Evolutionary conservation across 106 monocot genomes (phyloP).

Genomic region (Dioscorea dumetorum): DNA sequence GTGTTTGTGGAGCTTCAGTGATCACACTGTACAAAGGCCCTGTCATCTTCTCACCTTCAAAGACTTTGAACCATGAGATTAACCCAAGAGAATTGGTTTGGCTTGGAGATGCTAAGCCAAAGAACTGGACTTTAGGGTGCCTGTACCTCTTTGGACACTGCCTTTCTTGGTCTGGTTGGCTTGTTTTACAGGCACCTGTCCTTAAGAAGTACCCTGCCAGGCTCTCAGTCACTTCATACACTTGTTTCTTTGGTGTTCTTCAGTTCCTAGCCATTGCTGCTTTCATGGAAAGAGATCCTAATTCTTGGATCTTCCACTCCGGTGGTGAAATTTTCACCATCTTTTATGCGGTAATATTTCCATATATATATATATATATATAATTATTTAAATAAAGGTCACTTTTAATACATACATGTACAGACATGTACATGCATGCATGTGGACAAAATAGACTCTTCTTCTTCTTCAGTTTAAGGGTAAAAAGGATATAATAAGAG

Average conservation of each 20-base stretch:
- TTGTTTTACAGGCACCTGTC: constrained; percentile 86
- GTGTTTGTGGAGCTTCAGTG: constrained; percentile 77
- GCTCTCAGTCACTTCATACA: constrained; percentile 90
- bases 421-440: too few species aligned
- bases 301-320: constrained; percentile 72
- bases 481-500: too few species aligned
- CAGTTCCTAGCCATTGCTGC: constrained; percentile 86
- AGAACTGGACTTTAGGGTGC: constrained; percentile 92
- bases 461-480: too few species aligned
- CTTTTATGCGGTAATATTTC: constrained; percentile 65
- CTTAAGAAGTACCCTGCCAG: constrained; percentile 96
- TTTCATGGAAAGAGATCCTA: constrained; percentile 68
- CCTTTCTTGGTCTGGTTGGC: constrained; percentile 95
- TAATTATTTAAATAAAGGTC: too few species aligned
- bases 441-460: too few species aligned
- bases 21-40: constrained; percentile 96
- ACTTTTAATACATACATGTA: too few species aligned
- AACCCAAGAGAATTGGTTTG: neutral
- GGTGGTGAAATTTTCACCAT: constrained; percentile 82
- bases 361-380: neutral
- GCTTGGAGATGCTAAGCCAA: constrained; percentile 25
- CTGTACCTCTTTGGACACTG: constrained; percentile 86
- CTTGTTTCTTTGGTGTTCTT: constrained; percentile 95
- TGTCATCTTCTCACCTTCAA: constrained; percentile 49
- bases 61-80: neutral